Base-by-base conservation (phyloP, 2,329 filamentous ascomycete genomes). In the Talaromyces amestolkiae region DNA sequence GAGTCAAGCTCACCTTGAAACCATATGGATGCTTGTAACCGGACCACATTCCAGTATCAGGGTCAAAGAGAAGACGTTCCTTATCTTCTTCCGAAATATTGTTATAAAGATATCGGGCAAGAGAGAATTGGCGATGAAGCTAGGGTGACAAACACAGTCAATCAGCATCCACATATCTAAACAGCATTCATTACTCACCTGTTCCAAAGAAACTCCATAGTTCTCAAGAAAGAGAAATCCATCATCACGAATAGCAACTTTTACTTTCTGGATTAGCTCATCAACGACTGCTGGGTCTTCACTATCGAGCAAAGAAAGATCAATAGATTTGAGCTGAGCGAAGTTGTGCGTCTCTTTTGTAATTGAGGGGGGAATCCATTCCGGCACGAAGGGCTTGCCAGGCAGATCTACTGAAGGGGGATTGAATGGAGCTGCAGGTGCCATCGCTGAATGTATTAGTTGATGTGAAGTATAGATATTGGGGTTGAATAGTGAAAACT, bases 81-180 rank as follows among this genome's bases (percentile, higher is more conserved):
- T 83, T 84, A 68, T 84, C 83, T 64, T 82, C 80, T 7, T 83
- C 79, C 15, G 74, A 80, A 27, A 84, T 84, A 66, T 84, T 83
- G 43, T 77, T 68, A 72, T 84, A 82, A 39, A 84, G 68, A 61
- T 83, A 84, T 60, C 84, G 82, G 6, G 82, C 82, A 10, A 85
- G 72, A 17, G 76, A 75, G 61, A 85, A 84, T 66, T 84, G 82
- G 24, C 82, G 80, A 69, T 84, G 82, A 13, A 84, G 77, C 75
- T 60, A 27, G 19, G 47, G 5, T 17, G 7, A 7, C 43, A 19
- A 11, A 24, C 4, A 47, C 4, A 19, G 24, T 49, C 22, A 4
- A 51, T 51, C 17, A 51, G 24, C 17, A 15, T 6, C 6, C 11
- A 22, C 27, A 49, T 27, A 10, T 15, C 22, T 10, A 22, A 2